Conservation (phyloP, 2,329 filamentous ascomycete genomes). For the Venturia effusa region DNA sequence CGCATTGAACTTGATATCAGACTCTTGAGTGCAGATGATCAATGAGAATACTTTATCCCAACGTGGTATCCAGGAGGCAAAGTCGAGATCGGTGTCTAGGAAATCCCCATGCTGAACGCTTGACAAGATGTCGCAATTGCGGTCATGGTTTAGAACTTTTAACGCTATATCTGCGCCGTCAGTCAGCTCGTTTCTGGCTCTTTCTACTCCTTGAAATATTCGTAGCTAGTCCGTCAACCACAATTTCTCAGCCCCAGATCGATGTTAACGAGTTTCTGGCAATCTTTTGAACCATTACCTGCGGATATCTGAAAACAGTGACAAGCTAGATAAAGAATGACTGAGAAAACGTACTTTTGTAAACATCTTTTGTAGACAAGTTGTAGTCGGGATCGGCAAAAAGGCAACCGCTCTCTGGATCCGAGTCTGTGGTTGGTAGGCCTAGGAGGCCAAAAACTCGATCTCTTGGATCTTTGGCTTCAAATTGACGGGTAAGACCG, state of each 20-base stretch:
- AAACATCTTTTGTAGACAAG: not conserved
- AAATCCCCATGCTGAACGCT: not conserved
- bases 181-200: too few species aligned
- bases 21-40: not conserved
- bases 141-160: too few species aligned
- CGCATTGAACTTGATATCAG: not conserved
- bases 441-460: slow-evolving; percentile 1
- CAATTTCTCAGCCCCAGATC: too few species aligned
- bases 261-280: too few species aligned
- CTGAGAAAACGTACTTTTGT: too few species aligned
- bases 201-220: too few species aligned
- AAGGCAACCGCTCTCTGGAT: not conserved
- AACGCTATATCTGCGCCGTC: too few species aligned
- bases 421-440: not conserved
- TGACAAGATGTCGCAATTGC: not conserved
- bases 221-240: too few species aligned
- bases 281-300: too few species aligned
- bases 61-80: not conserved
- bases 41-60: not conserved
- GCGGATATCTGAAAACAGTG: too few species aligned
- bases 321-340: too few species aligned
- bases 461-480: slow-evolving; percentile 2
- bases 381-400: slow-evolving; percentile 1
- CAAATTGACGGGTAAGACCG: slow-evolving; percentile 1
- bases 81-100: not conserved